phyloP scores from a whole-genome alignment of 148 eudicot genomes.

The Arctostaphylos glauca region DNA sequence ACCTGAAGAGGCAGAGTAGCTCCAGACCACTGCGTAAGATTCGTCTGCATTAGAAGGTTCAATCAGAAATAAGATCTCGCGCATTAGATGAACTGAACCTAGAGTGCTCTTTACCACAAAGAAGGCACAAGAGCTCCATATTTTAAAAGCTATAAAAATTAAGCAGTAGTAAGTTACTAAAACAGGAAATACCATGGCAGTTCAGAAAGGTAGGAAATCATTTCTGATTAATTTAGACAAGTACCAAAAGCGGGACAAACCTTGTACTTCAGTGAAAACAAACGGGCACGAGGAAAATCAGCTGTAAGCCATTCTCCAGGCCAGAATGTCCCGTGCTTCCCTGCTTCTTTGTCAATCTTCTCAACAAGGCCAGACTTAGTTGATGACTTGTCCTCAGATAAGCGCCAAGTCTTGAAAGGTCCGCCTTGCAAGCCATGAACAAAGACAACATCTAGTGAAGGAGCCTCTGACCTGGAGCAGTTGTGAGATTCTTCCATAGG shows the following conservation, averaged over 20 bases:
- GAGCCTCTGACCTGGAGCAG: constrained; percentile 31
- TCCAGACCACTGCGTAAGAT: constrained; percentile 99
- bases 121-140: constrained; percentile 1
- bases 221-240: not conserved
- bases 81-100: not conserved
- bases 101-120: not conserved
- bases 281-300: constrained; percentile 90
- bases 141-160: not conserved
- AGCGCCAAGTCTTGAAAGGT: constrained; percentile 94
- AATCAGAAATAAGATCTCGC: constrained; percentile 19
- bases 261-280: constrained; percentile 96
- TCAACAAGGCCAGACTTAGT: constrained; percentile 98
- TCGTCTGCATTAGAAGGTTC: constrained; percentile 66
- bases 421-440: constrained; percentile 99
- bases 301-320: constrained; percentile 98
- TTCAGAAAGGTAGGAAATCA: not conserved
- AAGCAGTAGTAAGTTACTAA: not conserved
- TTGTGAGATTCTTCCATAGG: constrained; percentile 24
- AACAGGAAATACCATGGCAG: no score
- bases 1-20: constrained; percentile 99
- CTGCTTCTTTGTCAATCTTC: constrained; percentile 97
- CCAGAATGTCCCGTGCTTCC: constrained; percentile 96
- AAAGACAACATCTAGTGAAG: constrained; percentile 75
- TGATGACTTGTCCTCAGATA: constrained; percentile 91
- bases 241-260: constrained; percentile 42